Evolutionary conservation across 1,139 yeast genomes (phyloP).

Genomic region (Yamadazyma atlantica): DNA sequence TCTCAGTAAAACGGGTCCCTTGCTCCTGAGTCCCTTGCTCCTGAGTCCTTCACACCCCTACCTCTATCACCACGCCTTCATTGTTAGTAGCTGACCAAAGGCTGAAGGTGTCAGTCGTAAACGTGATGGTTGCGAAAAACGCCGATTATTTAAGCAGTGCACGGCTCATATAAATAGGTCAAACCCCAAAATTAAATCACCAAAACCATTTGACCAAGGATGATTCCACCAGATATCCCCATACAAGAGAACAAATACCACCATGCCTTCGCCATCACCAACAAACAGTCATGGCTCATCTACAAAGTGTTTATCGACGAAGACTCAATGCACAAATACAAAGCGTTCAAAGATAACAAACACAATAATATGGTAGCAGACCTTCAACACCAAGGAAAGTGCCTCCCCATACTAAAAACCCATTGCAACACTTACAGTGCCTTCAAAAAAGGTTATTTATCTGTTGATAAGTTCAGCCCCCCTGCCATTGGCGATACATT

Average conservation of each 20-base stretch:
- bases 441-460: neutral
- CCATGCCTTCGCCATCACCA: conserved; percentile 4
- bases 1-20: too few species aligned
- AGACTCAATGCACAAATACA: conserved; percentile 3
- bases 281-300: neutral
- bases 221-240: conserved; percentile 2
- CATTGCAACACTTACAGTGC: neutral
- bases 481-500: neutral
- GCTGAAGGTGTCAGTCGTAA: neutral
- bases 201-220: neutral
- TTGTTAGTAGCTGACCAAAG: neutral
- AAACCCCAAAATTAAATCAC: too few species aligned
- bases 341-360: conserved; percentile 2
- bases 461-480: neutral
- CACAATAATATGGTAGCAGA: conserved; percentile 1
- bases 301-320: conserved; percentile 2
- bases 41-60: too few species aligned
- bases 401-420: conserved; percentile 1
- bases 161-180: neutral
- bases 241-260: conserved; percentile 3
- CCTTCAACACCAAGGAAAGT: conserved; percentile 3
- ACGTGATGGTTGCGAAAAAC: neutral
- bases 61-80: neutral
- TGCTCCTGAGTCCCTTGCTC: too few species aligned
- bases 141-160: neutral